Evolutionary conservation across 306 rosid species (phyloP).

Genomic region (Dalbergia cochinchinensis): DNA sequence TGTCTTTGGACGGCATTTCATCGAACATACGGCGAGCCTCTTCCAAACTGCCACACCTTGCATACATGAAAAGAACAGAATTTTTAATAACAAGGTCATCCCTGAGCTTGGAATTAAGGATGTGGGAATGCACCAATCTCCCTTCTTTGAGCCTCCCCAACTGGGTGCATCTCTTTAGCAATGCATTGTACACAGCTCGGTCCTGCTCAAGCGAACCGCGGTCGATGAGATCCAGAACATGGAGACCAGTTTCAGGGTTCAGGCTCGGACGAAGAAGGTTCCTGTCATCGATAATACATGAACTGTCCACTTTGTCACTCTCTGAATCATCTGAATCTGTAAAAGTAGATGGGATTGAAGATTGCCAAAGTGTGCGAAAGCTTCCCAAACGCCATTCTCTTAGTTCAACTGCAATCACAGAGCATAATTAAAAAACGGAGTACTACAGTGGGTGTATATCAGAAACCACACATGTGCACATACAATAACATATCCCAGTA

Average conservation of each 20-base stretch:
- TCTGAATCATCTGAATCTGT: slow-evolving; percentile 24
- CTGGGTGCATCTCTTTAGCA: slow-evolving; percentile 54
- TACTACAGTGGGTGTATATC: too few relatives aligned
- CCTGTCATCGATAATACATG: slow-evolving; percentile 45
- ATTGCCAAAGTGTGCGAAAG: slow-evolving; percentile 44
- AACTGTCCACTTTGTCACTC: background rate
- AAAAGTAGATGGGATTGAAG: slow-evolving; percentile 15
- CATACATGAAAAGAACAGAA: slow-evolving; percentile 53
- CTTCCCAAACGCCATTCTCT: background rate
- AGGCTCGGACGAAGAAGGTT: slow-evolving; percentile 49
- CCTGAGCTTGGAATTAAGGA: slow-evolving; percentile 41
- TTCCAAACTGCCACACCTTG: slow-evolving; percentile 50
- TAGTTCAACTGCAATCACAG: slow-evolving; percentile 28
- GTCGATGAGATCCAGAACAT: slow-evolving; percentile 57
- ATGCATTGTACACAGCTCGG: slow-evolving; percentile 44
- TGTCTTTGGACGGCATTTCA: slow-evolving; percentile 49
- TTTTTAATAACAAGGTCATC: slow-evolving; percentile 48
- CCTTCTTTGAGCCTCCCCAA: slow-evolving; percentile 56
- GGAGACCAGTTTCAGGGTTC: slow-evolving; percentile 46
- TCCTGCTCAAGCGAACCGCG: slow-evolving; percentile 50
- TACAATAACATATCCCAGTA: too few relatives aligned
- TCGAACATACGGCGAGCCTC: slow-evolving; percentile 49
- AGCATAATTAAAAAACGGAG: background rate
- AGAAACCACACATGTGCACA: too few relatives aligned
- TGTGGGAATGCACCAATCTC: slow-evolving; percentile 53